phyloP scores from a whole-genome alignment of 192 early-diverging fungal genomes.

The Mortierella antarctica region DNA sequence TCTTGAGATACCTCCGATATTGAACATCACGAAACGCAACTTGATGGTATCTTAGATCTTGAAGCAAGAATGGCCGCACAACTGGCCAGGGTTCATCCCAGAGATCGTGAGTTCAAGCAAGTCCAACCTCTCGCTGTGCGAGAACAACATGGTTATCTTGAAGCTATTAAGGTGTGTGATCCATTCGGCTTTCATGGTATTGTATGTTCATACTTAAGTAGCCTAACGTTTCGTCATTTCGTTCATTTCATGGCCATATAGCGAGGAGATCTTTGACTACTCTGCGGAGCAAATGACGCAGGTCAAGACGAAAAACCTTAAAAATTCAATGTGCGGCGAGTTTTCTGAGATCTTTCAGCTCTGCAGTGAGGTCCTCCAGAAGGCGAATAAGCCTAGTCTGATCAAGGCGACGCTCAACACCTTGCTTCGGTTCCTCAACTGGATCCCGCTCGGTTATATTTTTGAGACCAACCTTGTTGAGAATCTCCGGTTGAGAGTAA shows the following conservation, averaged over 20 bases:
- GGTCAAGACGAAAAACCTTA: slow-evolving; percentile 92
- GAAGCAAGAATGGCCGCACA: slow-evolving; percentile 99
- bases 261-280: slow-evolving; percentile 99
- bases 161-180: slow-evolving; percentile 86
- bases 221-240: background rate
- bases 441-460: slow-evolving; percentile 99
- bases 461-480: slow-evolving; percentile 95
- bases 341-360: slow-evolving; percentile 95
- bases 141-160: slow-evolving; percentile 99
- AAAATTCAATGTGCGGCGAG: slow-evolving; percentile 93
- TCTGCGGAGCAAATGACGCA: slow-evolving; percentile 99
- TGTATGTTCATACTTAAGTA: background rate
- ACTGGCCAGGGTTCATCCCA: slow-evolving; percentile 98
- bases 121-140: slow-evolving; percentile 92
- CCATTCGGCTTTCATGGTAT: background rate
- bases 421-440: slow-evolving; percentile 91
- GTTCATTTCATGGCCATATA: slow-evolving; percentile 34
- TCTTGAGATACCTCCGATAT: background rate
- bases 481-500: slow-evolving; percentile 82
- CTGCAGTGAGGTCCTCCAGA: slow-evolving; percentile 92
- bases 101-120: slow-evolving; percentile 96
- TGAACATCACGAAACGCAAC: background rate
- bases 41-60: slow-evolving; percentile 72
- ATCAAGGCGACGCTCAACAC: slow-evolving; percentile 94
- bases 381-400: slow-evolving; percentile 88